phyloP scores from a whole-genome alignment of 768 basidiomycete species.

The Mycena polygramma region DNA sequence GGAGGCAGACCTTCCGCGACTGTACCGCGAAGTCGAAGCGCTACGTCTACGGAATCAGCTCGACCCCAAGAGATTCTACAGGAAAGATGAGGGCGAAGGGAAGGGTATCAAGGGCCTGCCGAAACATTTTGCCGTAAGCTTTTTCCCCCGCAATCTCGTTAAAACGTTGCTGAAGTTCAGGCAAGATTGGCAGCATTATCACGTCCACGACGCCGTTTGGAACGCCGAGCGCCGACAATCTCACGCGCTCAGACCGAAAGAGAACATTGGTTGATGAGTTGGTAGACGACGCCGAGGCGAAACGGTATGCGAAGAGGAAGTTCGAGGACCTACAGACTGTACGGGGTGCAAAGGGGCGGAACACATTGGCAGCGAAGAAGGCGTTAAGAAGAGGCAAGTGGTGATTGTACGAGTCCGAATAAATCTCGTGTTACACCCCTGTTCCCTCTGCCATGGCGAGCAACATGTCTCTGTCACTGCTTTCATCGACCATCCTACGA shows the following conservation, averaged over 20 bases:
- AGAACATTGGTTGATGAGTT: conserved; percentile 90
- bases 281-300: conserved; percentile 88
- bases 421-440: background rate
- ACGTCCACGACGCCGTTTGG: conserved; percentile 81
- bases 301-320: conserved; percentile 92
- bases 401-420: conserved; percentile 52
- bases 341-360: conserved; percentile 76
- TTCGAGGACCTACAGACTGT: conserved; percentile 82
- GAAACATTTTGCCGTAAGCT: conserved; percentile 88
- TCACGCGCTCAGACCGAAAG: conserved; percentile 78
- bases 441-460: conserved; percentile 46
- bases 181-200: conserved; percentile 84
- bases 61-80: conserved; percentile 93
- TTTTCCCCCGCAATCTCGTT: conserved; percentile 20
- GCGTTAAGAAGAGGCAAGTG: conserved; percentile 76
- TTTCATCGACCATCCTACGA: conserved; percentile 58
- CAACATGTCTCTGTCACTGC: conserved; percentile 55
- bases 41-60: conserved; percentile 88
- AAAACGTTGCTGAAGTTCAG: conserved; percentile 8
- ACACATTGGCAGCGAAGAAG: conserved; percentile 76
- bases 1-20: conserved; percentile 81
- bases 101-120: conserved; percentile 88
- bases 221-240: conserved; percentile 75
- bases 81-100: conserved; percentile 88
- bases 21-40: conserved; percentile 90